Evolutionary conservation across 805 yeast species (phyloP), one percentile per base, ranked within the genome.

Genomic region (Ogataea angusta): DNA sequence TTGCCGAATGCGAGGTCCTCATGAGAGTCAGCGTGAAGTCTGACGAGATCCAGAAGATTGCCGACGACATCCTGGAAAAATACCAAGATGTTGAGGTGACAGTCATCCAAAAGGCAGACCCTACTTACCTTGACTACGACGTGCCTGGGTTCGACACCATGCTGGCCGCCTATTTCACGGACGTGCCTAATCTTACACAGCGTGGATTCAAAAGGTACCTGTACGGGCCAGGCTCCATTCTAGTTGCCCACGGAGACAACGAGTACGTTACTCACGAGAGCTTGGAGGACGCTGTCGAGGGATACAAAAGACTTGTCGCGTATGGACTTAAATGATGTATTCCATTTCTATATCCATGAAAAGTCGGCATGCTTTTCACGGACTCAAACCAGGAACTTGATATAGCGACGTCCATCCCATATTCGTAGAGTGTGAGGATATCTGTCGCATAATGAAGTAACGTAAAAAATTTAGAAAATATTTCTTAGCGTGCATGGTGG

Each of bases 181-280:
- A 76, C 50, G 64, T 76, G 35, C 79, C 80, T 10, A 65, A 70
- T 38, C 47, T 76, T 32, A 39, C 49, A 4, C 49, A 51, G 6
- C 37, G 50, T 14, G 63, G 63, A 6, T 67, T 65, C 47, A 67
- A 64, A 41, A 64, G 76, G 50, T 80, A 76, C 51, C 60, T 81
- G 7, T 81, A 78, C 49, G 88, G 87, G 0, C 85, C 87, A 3
- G 88, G 88, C 2, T 62, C 79, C 2, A 79, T 80, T 35, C 66
- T 63, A 24, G 78, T 75, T 27, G 85, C 85, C 0, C 85, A 80
- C 51, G 70, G 77, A 6, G 79, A 70, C 41, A 57, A 75, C 40
- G 86, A 80, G 59, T 72, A 59, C 43, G 73, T 80, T 13, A 66
- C 69, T 3, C 62, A 72, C 28, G 53, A 52, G 4, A 80, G 77